Conservation (phyloP, 108 stramenopile genomes). For the Aurantiochytrium sp. region DNA sequence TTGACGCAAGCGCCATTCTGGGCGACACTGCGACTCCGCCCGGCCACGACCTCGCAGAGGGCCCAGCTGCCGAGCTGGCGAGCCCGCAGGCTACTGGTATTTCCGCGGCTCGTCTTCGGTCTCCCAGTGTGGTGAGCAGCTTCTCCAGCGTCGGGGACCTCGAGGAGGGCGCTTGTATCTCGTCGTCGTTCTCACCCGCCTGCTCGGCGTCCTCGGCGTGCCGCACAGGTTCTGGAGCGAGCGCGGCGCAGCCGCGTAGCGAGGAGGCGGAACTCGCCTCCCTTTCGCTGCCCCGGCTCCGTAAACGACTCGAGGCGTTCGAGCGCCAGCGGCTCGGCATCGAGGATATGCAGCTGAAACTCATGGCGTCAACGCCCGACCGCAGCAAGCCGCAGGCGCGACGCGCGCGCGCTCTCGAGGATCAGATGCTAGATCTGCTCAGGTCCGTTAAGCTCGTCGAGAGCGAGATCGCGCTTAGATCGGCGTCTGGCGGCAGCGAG, state of each 20-base stretch:
- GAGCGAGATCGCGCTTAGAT: background rate
- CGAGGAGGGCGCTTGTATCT: too few species aligned
- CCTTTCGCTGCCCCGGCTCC: background rate
- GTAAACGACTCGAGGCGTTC: background rate
- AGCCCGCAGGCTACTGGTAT: too few species aligned
- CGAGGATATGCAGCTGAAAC: background rate
- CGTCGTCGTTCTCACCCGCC: too few species aligned
- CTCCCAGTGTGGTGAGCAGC: background rate
- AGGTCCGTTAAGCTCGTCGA: background rate
- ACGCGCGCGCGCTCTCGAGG: background rate
- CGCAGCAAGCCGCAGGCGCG: background rate
- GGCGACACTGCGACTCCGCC: too few species aligned
- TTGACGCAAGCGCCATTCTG: background rate
- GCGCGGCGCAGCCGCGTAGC: background rate
- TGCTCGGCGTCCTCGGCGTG: too few species aligned
- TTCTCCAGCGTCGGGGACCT: background rate
- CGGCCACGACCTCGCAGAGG: too few species aligned
- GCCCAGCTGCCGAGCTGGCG: background rate
- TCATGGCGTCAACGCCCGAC: slow-evolving; percentile 6
- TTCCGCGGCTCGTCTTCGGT: background rate
- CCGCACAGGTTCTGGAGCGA: too few species aligned
- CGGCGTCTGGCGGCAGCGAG: too few species aligned
- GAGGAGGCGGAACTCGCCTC: background rate
- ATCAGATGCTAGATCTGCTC: background rate
- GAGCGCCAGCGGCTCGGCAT: background rate